Conservation (phyloP, 1,284 basidiomycete genomes). For the Malassezia furfur region DNA sequence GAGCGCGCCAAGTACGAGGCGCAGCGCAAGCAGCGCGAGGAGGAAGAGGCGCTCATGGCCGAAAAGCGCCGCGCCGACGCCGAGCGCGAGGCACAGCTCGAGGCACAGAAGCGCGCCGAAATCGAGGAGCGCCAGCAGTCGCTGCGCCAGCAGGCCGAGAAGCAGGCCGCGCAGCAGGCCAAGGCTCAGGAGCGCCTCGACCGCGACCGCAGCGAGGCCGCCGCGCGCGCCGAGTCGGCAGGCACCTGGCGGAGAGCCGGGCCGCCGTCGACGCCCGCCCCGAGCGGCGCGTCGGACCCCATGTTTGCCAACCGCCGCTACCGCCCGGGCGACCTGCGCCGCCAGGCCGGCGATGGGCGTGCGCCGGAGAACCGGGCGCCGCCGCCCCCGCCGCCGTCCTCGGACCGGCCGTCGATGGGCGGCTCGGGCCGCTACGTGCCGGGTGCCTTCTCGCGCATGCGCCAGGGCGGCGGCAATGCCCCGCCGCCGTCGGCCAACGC, state of each 20-base stretch:
- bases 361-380: not conserved
- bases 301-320: conserved; percentile 20
- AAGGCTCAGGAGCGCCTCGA: conserved; percentile 25
- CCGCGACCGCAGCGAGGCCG: not conserved
- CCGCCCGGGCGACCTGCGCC: conserved; percentile 15
- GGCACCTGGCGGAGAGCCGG: conserved; percentile 13
- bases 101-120: conserved; percentile 44
- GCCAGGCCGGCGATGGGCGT: conserved; percentile 1
- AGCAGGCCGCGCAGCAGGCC: conserved; percentile 35
- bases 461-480: conserved; percentile 6
- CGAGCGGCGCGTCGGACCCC: conserved; percentile 11
- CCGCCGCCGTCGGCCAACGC: not conserved
- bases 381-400: not conserved
- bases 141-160: conserved; percentile 32
- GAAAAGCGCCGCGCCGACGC: conserved; percentile 37
- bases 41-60: conserved; percentile 24
- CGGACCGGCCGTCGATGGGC: not conserved
- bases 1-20: not conserved
- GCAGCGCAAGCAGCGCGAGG: conserved; percentile 8
- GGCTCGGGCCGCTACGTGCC: conserved; percentile 10
- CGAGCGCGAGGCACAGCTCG: conserved; percentile 36
- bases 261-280: conserved; percentile 1
- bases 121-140: conserved; percentile 42
- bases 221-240: conserved; percentile 4
- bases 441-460: conserved; percentile 17